Evolutionary conservation across 1,139 yeast species (phyloP).

Genomic region (Hanseniaspora uvarum): DNA sequence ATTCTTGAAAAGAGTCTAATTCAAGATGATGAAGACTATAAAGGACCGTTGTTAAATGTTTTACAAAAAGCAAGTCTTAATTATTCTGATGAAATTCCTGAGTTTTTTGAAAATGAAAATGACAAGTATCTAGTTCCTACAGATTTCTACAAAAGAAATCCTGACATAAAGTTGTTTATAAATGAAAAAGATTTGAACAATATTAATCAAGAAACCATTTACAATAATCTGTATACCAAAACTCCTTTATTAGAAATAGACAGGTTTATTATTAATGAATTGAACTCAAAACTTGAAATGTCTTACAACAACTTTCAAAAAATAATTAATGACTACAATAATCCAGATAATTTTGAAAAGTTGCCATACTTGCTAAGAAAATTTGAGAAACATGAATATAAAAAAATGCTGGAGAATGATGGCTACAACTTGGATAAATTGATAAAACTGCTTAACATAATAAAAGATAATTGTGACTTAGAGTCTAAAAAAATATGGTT

Average conservation of each 20-base stretch:
- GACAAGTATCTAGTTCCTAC: slow-evolving; percentile 14
- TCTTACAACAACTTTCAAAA: slow-evolving; percentile 41
- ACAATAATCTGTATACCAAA: slow-evolving; percentile 26
- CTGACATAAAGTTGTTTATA: slow-evolving; percentile 10
- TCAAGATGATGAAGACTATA: slow-evolving; percentile 15
- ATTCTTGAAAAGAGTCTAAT: slow-evolving; percentile 20
- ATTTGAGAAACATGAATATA: not conserved
- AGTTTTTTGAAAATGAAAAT: slow-evolving; percentile 28
- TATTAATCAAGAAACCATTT: slow-evolving; percentile 20
- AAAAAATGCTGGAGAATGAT: not conserved
- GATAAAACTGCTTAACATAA: slow-evolving; percentile 15
- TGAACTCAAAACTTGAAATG: slow-evolving; percentile 41
- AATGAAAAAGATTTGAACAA: slow-evolving; percentile 16
- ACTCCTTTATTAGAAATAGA: slow-evolving; percentile 40
- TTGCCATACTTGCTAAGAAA: slow-evolving; percentile 6
- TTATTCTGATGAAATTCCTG: slow-evolving; percentile 43
- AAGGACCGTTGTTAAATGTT: slow-evolving; percentile 26
- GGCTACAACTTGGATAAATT: slow-evolving; percentile 3
- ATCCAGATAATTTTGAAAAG: slow-evolving; percentile 5
- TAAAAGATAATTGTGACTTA: slow-evolving; percentile 25
- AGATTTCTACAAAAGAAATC: slow-evolving; percentile 11
- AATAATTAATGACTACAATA: slow-evolving; percentile 30
- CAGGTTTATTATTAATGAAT: slow-evolving; percentile 46
- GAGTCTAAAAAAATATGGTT: slow-evolving; percentile 29
- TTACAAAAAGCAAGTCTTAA: slow-evolving; percentile 41